These are phyloP conservation scores for Brachypodium distachyon DNA, from an alignment of 202 grass and related monocot species.

Conservation along the genomic window DNA sequence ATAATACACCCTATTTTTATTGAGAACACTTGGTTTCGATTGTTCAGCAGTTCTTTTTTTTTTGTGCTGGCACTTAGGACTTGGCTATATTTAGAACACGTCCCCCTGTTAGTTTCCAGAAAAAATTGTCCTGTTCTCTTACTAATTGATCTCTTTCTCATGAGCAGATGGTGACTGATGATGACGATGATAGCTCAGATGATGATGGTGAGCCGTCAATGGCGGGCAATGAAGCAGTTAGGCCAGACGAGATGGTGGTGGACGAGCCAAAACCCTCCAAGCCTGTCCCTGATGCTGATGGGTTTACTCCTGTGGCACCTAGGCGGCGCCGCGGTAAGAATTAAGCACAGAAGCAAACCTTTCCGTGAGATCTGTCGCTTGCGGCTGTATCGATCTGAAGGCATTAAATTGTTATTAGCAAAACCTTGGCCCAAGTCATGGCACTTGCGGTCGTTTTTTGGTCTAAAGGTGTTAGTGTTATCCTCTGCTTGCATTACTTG, in stretches of 20 bases:
- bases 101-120: not conserved
- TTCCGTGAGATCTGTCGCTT: not conserved
- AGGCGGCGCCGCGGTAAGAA: conserved; percentile 35
- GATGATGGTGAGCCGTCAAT: conserved; percentile 21
- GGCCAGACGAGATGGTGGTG: conserved; percentile 29
- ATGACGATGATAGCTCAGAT: conserved; percentile 41
- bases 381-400: not conserved
- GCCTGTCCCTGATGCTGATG: conserved; percentile 45
- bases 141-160: not conserved
- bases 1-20: too few species aligned
- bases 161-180: conserved; percentile 27
- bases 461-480: not conserved
- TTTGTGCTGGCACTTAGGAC: not conserved
- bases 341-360: not conserved
- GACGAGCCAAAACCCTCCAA: conserved; percentile 32
- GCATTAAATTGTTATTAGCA: not conserved
- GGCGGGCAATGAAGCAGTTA: conserved; percentile 26
- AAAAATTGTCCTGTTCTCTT: too few species aligned
- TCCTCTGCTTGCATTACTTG: not conserved
- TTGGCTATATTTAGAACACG: not conserved
- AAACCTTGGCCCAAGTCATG: not conserved
- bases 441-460: not conserved
- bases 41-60: too few species aligned
- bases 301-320: conserved; percentile 60
- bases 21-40: too few species aligned